These are phyloP conservation scores for Noccaea caerulescens DNA, from an alignment of 345 rosid species.

Conservation along the genomic window DNA sequence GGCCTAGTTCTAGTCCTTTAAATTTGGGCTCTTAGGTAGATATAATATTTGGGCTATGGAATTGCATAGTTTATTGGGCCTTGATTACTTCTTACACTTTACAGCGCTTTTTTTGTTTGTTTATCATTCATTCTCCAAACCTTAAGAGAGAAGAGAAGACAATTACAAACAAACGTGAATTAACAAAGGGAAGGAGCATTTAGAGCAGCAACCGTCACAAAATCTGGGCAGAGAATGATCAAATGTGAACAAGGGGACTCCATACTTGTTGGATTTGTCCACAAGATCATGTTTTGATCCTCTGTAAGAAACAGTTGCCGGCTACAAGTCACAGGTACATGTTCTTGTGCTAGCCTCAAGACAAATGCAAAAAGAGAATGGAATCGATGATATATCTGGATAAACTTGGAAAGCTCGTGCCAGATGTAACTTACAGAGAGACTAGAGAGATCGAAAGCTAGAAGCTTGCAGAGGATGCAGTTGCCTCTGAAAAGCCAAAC, in stretches of 20 bases:
- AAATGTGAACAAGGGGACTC: conserved; percentile 7
- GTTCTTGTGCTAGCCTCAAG: conserved; percentile 6
- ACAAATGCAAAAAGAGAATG: conserved; percentile 14
- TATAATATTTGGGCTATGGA: not conserved
- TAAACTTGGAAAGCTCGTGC: conserved; percentile 16
- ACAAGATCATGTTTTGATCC: not conserved
- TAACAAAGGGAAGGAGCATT: not conserved
- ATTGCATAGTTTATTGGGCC: no score
- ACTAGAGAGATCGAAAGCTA: conserved; percentile 29
- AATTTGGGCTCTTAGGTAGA: not conserved
- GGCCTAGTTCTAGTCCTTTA: conserved; percentile 4
- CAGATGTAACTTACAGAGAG: conserved; percentile 33
- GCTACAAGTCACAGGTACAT: not conserved
- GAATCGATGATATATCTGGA: conserved; percentile 26
- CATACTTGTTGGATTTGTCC: conserved; percentile 4
- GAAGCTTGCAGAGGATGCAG: conserved; percentile 39
- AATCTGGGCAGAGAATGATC: not conserved
- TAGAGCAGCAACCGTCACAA: not conserved
- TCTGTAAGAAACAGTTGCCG: not conserved
- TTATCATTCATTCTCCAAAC: not conserved
- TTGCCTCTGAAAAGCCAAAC: conserved; percentile 50
- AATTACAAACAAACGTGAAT: not conserved
- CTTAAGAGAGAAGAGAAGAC: not conserved
- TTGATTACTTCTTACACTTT: no score
- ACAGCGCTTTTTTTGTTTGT: not conserved